These are phyloP conservation scores for Protomyces pachydermus DNA, from an alignment of 1,139 yeast species.

Conservation along the genomic window DNA sequence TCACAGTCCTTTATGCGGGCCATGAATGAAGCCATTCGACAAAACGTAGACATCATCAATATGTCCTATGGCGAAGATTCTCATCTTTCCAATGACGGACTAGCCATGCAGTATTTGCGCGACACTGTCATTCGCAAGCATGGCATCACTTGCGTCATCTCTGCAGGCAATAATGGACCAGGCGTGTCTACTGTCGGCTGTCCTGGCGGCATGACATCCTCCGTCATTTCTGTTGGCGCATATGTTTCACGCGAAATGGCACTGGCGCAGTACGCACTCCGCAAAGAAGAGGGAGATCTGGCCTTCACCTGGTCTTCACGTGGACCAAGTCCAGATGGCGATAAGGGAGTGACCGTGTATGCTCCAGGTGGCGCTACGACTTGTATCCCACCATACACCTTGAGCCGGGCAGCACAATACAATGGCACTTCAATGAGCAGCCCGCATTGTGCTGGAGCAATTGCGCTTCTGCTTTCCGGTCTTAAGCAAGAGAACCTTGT, in stretches of 20 bases:
- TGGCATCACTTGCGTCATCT: constrained; percentile 27
- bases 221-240: constrained; percentile 30
- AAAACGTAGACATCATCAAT: constrained; percentile 28
- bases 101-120: constrained; percentile 26
- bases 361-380: constrained; percentile 32
- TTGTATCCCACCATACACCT: constrained; percentile 29
- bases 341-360: constrained; percentile 29
- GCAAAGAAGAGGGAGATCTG: constrained; percentile 25
- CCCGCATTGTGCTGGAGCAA: constrained; percentile 31
- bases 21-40: constrained; percentile 26
- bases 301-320: constrained; percentile 30
- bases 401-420: constrained; percentile 30
- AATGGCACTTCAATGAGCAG: constrained; percentile 31
- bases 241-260: constrained; percentile 29
- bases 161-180: constrained; percentile 30
- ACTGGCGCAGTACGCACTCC: constrained; percentile 29
- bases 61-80: constrained; percentile 31
- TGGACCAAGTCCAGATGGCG: constrained; percentile 30
- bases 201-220: constrained; percentile 30
- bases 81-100: constrained; percentile 26
- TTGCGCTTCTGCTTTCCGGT: constrained; percentile 29
- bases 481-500: constrained; percentile 19
- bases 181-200: constrained; percentile 30
- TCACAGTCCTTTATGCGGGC: constrained; percentile 30
- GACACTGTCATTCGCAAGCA: constrained; percentile 27